phyloP scores from a whole-genome alignment of 2,329 filamentous ascomycete species.

The Byssochlamys sp. region DNA sequence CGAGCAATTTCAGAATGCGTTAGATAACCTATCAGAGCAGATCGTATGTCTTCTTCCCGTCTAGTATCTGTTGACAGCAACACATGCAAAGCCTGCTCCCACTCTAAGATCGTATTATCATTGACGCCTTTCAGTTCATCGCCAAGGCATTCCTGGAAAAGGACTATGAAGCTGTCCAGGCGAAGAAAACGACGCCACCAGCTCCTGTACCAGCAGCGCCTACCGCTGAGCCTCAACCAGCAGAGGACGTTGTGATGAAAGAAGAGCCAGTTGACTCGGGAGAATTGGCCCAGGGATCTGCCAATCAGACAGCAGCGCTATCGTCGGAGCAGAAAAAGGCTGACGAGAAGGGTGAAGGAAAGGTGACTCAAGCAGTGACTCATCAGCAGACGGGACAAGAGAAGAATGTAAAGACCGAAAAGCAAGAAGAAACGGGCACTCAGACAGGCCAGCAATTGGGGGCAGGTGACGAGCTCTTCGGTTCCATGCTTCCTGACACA shows the following conservation, averaged over 20 bases:
- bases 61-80: not conserved
- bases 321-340: slow-evolving; percentile 11
- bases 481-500: slow-evolving; percentile 29
- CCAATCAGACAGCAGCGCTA: slow-evolving; percentile 12
- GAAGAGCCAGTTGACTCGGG: slow-evolving; percentile 11
- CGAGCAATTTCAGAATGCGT: slow-evolving; percentile 30
- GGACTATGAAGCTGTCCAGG: slow-evolving; percentile 30
- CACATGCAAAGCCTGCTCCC: not conserved
- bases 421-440: slow-evolving; percentile 9
- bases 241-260: slow-evolving; percentile 22
- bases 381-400: slow-evolving; percentile 10
- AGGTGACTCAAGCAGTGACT: slow-evolving; percentile 5
- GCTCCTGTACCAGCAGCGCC: not conserved
- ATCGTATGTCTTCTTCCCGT: slow-evolving; percentile 24
- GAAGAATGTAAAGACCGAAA: slow-evolving; percentile 15
- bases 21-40: slow-evolving; percentile 33
- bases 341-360: slow-evolving; percentile 1
- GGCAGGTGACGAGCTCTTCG: slow-evolving; percentile 28
- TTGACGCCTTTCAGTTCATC: slow-evolving; percentile 23
- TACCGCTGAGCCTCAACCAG: slow-evolving; percentile 8
- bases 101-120: not conserved
- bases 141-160: slow-evolving; percentile 35
- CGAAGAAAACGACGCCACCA: slow-evolving; percentile 17
- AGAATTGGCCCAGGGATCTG: slow-evolving; percentile 9
- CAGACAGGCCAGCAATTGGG: slow-evolving; percentile 16